phyloP scores from a whole-genome alignment of 495 filamentous ascomycete genomes.

The Delitschia confertaspora region DNA sequence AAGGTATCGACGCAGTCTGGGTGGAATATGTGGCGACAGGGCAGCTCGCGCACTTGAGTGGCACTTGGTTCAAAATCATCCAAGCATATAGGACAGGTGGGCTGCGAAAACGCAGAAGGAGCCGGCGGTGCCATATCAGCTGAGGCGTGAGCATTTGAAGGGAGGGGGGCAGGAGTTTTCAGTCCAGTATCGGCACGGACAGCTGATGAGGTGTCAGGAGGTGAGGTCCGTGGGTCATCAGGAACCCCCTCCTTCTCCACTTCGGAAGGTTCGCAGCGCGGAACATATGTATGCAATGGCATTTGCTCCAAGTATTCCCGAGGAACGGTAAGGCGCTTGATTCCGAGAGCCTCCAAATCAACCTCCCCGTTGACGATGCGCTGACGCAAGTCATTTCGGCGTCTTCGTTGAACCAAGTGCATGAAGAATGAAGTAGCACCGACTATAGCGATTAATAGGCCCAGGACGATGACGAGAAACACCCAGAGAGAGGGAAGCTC shows the following conservation, averaged over 20 bases:
- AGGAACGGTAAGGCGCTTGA: constrained; percentile 66
- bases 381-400: constrained; percentile 54
- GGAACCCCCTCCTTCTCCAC: too few species aligned
- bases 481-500: constrained; percentile 66
- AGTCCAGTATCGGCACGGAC: constrained; percentile 15
- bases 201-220: constrained; percentile 15
- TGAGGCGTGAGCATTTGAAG: constrained; percentile 17
- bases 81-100: constrained; percentile 76
- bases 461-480: constrained; percentile 73
- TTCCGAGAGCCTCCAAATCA: constrained; percentile 69
- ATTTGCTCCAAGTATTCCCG: constrained; percentile 56
- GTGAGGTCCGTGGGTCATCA: too few species aligned
- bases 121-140: too few species aligned
- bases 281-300: constrained; percentile 62
- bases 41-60: constrained; percentile 70
- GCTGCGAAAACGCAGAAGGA: constrained; percentile 47
- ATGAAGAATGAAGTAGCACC: constrained; percentile 57
- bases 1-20: constrained; percentile 80
- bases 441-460: constrained; percentile 57
- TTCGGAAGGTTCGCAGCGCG: background rate
- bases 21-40: constrained; percentile 87
- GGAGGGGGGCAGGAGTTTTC: constrained; percentile 26
- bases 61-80: constrained; percentile 61
- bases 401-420: constrained; percentile 61
- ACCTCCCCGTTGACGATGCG: constrained; percentile 67